Evolutionary conservation across 2,329 filamentous ascomycete genomes (phyloP), one percentile per base, ranked within the genome.

Genomic region (Lizonia empirigonia): DNA sequence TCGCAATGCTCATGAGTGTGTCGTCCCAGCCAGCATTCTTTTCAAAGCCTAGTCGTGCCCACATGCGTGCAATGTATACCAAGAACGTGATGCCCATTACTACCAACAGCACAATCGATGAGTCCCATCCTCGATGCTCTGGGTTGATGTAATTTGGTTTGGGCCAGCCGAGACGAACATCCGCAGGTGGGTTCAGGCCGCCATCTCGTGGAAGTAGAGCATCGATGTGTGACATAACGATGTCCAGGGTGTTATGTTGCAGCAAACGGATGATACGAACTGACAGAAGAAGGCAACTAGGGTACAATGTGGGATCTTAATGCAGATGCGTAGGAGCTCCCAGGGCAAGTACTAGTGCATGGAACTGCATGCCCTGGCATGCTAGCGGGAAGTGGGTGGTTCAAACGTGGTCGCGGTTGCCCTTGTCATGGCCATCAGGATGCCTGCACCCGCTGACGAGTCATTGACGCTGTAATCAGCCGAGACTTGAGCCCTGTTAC

Each of bases 11-110:
- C 39, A 81, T 77, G 9, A 81, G 59, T 15, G 73, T 52, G 58
- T 82, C 79, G 51, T 82, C 79, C 5, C 77, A 18, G 12, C 79
- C 80, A 22, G 75, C 68, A 16, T 75, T 80, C 55, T 70, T 76
- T 9, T 76, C 76, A 20, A 81, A 71, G 10, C 63, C 59, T 1
- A 78, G 22, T 13, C 80, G 72, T 13, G 78, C 78, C 64, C 76
- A 82, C 35, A 81, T 65, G 16, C 80, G 75, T 24, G 78, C 68
- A 12, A 57, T 46, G 42, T 78, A 76, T 2, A 78, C 63, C 1
- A 76, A 22, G 8, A 76, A 66, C 1, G 76, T 73, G 3, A 80
- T 34, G 3, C 58, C 59, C n/a, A 75, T 63, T 24, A 77, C 66
- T 3, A 77, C 51, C 4, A 77, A 58, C 19, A 76, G 73, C 5